These are phyloP conservation scores for Hericium erinaceus DNA, from an alignment of 768 basidiomycete genomes.

Conservation along the genomic window DNA sequence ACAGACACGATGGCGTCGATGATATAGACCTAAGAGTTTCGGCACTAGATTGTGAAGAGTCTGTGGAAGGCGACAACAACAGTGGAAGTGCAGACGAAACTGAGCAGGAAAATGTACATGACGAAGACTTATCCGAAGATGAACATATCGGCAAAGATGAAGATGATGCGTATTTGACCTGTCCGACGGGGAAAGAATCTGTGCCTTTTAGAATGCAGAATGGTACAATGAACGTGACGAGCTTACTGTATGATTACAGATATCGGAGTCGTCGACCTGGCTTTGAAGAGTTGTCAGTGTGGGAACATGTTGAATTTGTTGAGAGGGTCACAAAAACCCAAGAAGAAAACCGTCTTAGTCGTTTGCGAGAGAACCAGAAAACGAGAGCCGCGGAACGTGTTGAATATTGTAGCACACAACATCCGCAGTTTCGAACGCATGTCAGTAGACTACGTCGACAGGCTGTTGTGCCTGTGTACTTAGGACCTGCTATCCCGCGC, in stretches of 20 bases:
- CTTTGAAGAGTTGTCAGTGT: not conserved
- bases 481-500: conserved; percentile 1
- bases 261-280: not conserved
- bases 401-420: not conserved
- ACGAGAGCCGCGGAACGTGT: not conserved
- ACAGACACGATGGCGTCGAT: too few relatives aligned
- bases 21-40: too few relatives aligned
- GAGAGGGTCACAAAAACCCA: not conserved
- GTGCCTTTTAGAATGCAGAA: not conserved
- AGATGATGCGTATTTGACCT: too few relatives aligned
- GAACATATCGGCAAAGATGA: too few relatives aligned
- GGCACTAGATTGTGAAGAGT: not conserved
- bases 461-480: conserved; percentile 4
- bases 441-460: not conserved
- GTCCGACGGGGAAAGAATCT: too few relatives aligned
- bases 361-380: not conserved
- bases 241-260: not conserved
- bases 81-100: too few relatives aligned
- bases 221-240: not conserved
- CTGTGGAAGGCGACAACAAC: too few relatives aligned
- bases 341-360: not conserved
- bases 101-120: too few relatives aligned
- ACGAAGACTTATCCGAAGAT: too few relatives aligned
- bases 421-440: conserved; percentile 5
- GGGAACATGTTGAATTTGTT: not conserved